Evolutionary conservation across 164 flowering plant genomes (phyloP), one percentile per base, ranked within the genome.

Genomic region (Nymphaea thermarum): DNA sequence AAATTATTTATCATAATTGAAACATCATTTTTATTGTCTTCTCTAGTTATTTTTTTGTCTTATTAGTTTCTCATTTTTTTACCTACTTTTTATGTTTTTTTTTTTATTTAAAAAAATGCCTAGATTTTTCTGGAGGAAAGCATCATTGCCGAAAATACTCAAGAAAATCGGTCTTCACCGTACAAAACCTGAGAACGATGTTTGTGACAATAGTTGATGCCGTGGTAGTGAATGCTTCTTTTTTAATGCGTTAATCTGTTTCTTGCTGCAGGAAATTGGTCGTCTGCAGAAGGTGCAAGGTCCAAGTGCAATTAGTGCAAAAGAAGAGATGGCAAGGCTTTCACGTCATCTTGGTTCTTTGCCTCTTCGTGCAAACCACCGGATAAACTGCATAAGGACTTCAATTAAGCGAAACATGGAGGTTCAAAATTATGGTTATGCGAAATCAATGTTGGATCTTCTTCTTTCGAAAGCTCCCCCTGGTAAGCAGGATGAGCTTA

Each of bases 371-470:
- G 94, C 98, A 17, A 92, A 87, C 76, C 99, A 51, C 15, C 80
- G 99, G 44, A 90, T 90, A 77, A 90, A 81, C 75, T 95, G 99
- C 81, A 82, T 95, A 16, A 83, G 99, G 64, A 95, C 98, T 45
- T 96, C 98, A 66, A 95, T 95, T 60, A 95, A 95, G 75, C 77
- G 97, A 64, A 95, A 95, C 81, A 92, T 95, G 91, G 99, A 95
- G 72, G 98, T 92, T 7, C 99, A 90, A 72, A 95, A 95, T 76
- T 90, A 80, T 73, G 96, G 81, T 42, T 95, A 95, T 79, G 63
- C 96, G n/a, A 95, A 88, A 66, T 93, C 89, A 83, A 95, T 95
- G 99, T 91, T 95, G 41, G 97, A 92, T 42, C 94, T 95, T 41
- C 94, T 95, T 10, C 69, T 86, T 55, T 88, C 98, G 45, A 95